Evolutionary conservation across 2,329 filamentous ascomycete genomes (phyloP), one percentile per base, ranked within the genome.

Genomic region (Penicillium brevicompactum): DNA sequence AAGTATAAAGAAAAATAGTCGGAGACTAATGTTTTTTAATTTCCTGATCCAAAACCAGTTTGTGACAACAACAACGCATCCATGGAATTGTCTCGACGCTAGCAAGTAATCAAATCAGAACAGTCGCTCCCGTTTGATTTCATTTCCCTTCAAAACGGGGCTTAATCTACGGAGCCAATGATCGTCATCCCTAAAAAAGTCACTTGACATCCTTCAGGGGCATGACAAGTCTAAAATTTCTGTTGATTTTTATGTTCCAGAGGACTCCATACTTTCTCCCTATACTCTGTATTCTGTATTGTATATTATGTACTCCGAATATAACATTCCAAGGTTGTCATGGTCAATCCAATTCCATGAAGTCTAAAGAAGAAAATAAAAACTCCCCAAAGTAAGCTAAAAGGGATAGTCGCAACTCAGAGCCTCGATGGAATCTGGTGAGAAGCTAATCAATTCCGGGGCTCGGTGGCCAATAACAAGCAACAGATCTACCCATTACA

Each of bases 91-190:
- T 53, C 50, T 52, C 49, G 49, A 51, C 63, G 53, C 63, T 65
- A 65, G 31, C 48, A 57, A 61, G 55, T 58, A 63, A 60, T 58
- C 55, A 62, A 65, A 65, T 64, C 61, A 64, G 56, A 64, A 64
- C 34, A 37, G 34, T 37, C 32, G 32, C 32, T 37, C 34, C 37
- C 38, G 37, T 48, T 48, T 24, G 44, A n/a, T 30, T 24, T 48
- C 46, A 49, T 58, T 50, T 46, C 18, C 50, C 30, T 49, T 46
- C 46, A 42, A n/a, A 47, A 47, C 46, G 49, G 43, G 41, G 30
- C 44, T 32, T 22, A 32, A 41, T 46, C 24, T 27, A 45, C 27
- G 5, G 40, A 31, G 37, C 52, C 52, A 54, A 54, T 54, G 52
- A 54, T 54, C 52, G 52, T 10, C 47, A 42, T 41, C 11, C 21